Evolutionary conservation across 352 stramenopile species (phyloP), one percentile per base, ranked within the genome.

Genomic region (Globisporangium solare): DNA sequence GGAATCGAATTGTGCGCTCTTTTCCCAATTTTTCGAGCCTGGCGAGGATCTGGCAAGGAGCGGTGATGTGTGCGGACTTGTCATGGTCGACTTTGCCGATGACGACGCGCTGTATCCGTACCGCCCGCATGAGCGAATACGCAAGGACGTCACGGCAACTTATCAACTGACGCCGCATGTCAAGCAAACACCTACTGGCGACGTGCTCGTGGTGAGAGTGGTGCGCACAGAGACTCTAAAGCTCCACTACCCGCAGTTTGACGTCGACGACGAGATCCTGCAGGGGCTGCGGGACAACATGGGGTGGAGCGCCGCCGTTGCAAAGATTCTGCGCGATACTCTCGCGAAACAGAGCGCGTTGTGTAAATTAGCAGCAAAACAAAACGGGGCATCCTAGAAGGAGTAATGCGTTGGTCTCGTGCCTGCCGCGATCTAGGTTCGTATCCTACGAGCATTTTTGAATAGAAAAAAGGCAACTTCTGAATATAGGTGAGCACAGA

Each of bases 71-170:
- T 70, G 59, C 27, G 61, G 54, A 3, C 60, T 72, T 6, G 56
- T 64, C 17, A 45, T 53, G 6, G 63, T 58, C 5, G 60, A 74
- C 37, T 66, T 41, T 20, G 68, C 76, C 1, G 67, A 76, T 35
- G 48, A 58, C 13, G 70, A 79, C 35, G 67, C 74, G 1, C 47
- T 74, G 43, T 56, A 76, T 32, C 71, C 68, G 20, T 81, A 78
- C 41, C 21, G 66, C 0, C 58, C 68, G 0, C 45, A 63, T 8
- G 50, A 61, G 10, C 54, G 63, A 31, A 43, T 76, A 32, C 67
- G 67, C 10, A 54, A 71, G 20, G 66, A 78, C 31, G 22, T 73
- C n/a, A 66, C 58, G 6, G 67, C 64, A 0, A 45, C 51, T 39
- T 27, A 14, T 17, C n/a, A n/a, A n/a, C n/a, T 73, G 24, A 53